phyloP scores from a whole-genome alignment of 441 rosid genomes.

The Euphorbia celastroides region DNA sequence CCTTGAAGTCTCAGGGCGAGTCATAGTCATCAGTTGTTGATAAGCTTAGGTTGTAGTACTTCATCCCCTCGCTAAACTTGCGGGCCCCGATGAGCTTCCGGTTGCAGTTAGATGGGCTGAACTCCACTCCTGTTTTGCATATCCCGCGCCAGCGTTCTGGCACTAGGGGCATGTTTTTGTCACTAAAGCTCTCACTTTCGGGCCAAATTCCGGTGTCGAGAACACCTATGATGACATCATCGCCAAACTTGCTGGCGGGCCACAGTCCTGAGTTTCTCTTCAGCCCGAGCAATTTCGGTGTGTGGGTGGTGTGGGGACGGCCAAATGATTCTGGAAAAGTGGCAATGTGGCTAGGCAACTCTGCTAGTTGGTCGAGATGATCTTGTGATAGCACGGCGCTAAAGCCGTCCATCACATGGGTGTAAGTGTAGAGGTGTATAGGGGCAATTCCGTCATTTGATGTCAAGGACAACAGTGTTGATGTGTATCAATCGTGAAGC shows the following conservation, averaged over 20 bases:
- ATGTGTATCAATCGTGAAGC: constrained; percentile 42
- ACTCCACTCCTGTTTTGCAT: constrained; percentile 49
- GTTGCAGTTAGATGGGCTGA: constrained; percentile 40
- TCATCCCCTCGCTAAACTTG: constrained; percentile 68
- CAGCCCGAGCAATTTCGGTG: constrained; percentile 67
- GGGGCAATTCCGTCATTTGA: constrained; percentile 17
- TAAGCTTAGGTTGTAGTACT: constrained; percentile 30
- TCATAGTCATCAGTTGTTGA: constrained; percentile 56
- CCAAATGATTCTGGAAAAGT: constrained; percentile 47
- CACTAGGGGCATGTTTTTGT: constrained; percentile 55
- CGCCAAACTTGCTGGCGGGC: constrained; percentile 67
- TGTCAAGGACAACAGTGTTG: constrained; percentile 31
- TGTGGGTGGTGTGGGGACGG: constrained; percentile 61
- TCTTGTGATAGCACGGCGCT: constrained; percentile 36
- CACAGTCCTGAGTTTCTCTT: constrained; percentile 56
- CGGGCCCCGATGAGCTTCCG: constrained; percentile 69
- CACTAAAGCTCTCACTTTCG: constrained; percentile 64
- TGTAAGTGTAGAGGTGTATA: constrained; percentile 47
- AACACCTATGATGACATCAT: constrained; percentile 63
- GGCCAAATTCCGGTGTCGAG: constrained; percentile 80
- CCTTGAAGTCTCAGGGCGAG: constrained; percentile 73
- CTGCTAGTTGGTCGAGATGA: constrained; percentile 34
- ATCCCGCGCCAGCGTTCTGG: constrained; percentile 63
- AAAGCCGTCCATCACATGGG: constrained; percentile 41
- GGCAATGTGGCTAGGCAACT: constrained; percentile 31